Conservation (phyloP, 176 grass and related monocot genomes). For the Eragrostis curvula region DNA sequence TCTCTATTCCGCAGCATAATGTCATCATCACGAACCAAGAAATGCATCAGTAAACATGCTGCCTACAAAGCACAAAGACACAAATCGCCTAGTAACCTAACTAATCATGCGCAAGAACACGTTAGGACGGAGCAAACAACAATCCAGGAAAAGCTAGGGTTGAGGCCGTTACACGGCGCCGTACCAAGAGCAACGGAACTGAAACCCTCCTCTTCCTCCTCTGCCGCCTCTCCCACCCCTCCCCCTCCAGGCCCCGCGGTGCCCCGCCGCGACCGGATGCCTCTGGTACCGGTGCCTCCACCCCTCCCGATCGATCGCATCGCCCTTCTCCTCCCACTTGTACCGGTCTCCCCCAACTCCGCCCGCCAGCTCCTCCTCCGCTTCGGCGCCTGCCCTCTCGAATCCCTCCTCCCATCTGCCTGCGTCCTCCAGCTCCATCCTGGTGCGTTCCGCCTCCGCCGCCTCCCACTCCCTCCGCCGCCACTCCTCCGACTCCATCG, state of each 20-base stretch:
- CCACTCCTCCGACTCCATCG: slow-evolving; percentile 23
- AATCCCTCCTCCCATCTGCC: slow-evolving; percentile 16
- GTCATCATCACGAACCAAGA: background rate
- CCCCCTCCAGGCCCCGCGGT: slow-evolving; percentile 28
- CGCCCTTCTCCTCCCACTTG: background rate
- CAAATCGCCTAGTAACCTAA: slow-evolving; percentile 6
- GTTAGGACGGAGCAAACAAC: background rate
- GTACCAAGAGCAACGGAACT: slow-evolving; percentile 46
- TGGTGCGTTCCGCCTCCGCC: background rate
- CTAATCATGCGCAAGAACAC: background rate
- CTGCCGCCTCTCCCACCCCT: slow-evolving; percentile 15
- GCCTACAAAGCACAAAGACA: background rate
- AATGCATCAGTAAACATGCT: background rate
- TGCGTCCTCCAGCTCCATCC: background rate
- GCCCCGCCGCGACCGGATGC: slow-evolving; percentile 1
- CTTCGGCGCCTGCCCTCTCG: slow-evolving; percentile 3
- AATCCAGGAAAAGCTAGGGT: background rate
- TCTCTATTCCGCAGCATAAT: background rate
- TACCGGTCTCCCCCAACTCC: background rate
- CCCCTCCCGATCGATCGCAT: slow-evolving; percentile 20
- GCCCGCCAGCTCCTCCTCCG: background rate
- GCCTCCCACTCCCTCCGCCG: slow-evolving; percentile 8
- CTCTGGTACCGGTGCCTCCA: background rate
- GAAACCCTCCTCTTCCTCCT: slow-evolving; percentile 46
- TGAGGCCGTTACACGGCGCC: background rate